These are phyloP conservation scores for Adiantum capillusveneris DNA, from an alignment of 75 land plant species.

Conservation along the genomic window DNA sequence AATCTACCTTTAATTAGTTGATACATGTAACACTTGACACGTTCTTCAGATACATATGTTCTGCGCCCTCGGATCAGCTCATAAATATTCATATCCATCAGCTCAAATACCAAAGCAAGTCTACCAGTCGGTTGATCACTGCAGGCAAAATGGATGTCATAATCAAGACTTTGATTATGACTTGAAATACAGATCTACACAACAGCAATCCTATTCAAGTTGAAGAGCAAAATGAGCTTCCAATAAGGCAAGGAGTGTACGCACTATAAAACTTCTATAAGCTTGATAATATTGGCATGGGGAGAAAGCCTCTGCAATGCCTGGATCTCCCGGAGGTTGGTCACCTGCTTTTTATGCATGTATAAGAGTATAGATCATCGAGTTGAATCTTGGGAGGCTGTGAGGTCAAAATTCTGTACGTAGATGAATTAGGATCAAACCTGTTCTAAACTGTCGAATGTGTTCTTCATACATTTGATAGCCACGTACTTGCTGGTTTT, in stretches of 20 bases:
- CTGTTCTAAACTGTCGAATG: constrained; percentile 36
- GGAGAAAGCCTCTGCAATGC: constrained; percentile 42
- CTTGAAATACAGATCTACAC: neutral
- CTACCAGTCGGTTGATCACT: constrained; percentile 38
- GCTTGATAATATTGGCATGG: constrained; percentile 36
- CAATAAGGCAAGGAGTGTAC: neutral
- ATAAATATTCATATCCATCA: constrained; percentile 43
- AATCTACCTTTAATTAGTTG: constrained; percentile 29
- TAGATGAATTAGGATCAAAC: neutral
- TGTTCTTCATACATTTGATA: constrained; percentile 43
- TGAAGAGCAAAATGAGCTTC: neutral
- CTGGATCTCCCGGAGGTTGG: constrained; percentile 35
- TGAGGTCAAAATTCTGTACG: neutral
- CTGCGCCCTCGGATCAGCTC: constrained; percentile 37
- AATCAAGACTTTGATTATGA: neutral
- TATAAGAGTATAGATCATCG: too few relatives aligned
- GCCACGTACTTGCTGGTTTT: constrained; percentile 36
- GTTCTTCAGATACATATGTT: constrained; percentile 28
- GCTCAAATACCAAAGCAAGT: constrained; percentile 32
- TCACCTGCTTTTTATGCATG: constrained; percentile 14
- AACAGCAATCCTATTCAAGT: too few relatives aligned
- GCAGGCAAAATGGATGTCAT: neutral
- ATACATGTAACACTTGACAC: constrained; percentile 32
- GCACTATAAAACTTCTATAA: constrained; percentile 34
- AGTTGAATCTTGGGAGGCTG: neutral